Evolutionary conservation across 2,329 filamentous ascomycete genomes (phyloP), one percentile per base, ranked within the genome.

Genomic region (Chaetothyriales sp.): DNA sequence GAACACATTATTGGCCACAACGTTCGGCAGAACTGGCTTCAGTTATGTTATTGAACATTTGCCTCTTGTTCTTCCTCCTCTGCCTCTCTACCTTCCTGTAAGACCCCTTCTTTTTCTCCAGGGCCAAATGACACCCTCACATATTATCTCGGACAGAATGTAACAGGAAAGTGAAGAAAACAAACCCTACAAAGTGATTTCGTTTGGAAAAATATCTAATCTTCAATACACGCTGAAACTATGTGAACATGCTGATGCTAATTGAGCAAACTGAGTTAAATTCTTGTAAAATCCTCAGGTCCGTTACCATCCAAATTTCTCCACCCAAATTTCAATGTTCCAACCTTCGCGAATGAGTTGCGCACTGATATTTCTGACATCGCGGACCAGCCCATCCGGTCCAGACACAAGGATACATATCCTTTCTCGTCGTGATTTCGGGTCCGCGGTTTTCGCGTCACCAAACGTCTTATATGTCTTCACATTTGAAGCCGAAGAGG

Each of bases 281-380:
- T 25, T 25, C 22, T 3, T 25, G 22, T 25, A 25, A 25, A 6
- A n/a, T n/a, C n/a, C n/a, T n/a, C n/a, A n/a, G n/a, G n/a, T n/a
- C n/a, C n/a, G n/a, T n/a, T n/a, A 83, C 80, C 80, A 83, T 1
- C 79, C 79, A 69, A 82, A 83, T 60, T 83, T 83, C 74, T 83
- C 80, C 22, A 82, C 74, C 25, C 71, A 67, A 47, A 83, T 67
- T 49, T 70, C 63, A 2, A 83, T 65, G 59, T 75, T 61, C 46
- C 62, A 62, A 0, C 79, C 79, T 6, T 66, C 56, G 49, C 65
- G 62, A 8, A 78, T 66, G 52, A 77, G 64, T 5, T 60, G 59
- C 1, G 78, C 73, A 61, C 75, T 79, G 2, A 67, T 65, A 62
- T 83, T 83, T 57, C 78, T 70, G n/a, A 79, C 76, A 49, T 68